Evolutionary conservation across 2,329 filamentous ascomycete species (phyloP).

Genomic region (Aureobasidium uvarum): DNA sequence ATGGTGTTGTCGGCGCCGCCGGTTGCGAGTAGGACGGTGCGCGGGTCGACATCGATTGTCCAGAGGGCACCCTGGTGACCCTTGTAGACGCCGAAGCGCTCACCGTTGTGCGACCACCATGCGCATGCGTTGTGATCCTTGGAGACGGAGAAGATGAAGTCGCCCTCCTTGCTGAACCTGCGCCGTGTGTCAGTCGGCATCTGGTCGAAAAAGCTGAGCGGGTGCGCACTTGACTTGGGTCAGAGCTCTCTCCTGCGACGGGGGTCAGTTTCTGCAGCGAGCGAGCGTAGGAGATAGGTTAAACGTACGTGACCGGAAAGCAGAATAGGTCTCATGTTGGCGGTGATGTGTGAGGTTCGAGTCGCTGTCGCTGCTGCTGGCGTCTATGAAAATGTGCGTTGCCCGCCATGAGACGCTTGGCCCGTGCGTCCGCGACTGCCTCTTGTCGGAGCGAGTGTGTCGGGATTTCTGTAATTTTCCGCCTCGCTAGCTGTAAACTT

Average conservation of each 20-base stretch:
- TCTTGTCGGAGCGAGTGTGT: too few relatives aligned
- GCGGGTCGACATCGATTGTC: conserved; percentile 96
- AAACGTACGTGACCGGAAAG: conserved; percentile 79
- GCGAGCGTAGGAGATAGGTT: not conserved
- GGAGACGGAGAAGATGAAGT: conserved; percentile 90
- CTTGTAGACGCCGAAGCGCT: conserved; percentile 93
- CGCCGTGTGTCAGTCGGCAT: conserved; percentile 29
- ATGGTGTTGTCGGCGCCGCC: conserved; percentile 98
- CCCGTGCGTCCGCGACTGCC: conserved; percentile 11
- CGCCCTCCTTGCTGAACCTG: conserved; percentile 90
- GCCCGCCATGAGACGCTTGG: not conserved
- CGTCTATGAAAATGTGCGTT: conserved; percentile 25
- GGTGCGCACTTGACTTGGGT: conserved; percentile 78
- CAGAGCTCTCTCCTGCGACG: conserved; percentile 74
- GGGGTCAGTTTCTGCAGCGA: not conserved
- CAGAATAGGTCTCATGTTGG: conserved; percentile 92
- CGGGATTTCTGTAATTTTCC: not conserved
- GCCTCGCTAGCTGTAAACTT: not conserved
- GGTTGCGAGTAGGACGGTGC: conserved; percentile 85
- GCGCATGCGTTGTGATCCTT: conserved; percentile 97
- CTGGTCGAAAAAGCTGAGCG: not conserved
- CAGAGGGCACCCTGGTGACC: conserved; percentile 98
- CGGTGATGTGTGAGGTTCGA: conserved; percentile 27
- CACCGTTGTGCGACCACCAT: conserved; percentile 97
- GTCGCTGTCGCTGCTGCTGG: conserved; percentile 12